A percentile compares a stretch with the other conserved stretches of the same genome.
Conservation (phyloP, 192 early-diverging fungal genomes). For the Coemansia sp. region DNA sequence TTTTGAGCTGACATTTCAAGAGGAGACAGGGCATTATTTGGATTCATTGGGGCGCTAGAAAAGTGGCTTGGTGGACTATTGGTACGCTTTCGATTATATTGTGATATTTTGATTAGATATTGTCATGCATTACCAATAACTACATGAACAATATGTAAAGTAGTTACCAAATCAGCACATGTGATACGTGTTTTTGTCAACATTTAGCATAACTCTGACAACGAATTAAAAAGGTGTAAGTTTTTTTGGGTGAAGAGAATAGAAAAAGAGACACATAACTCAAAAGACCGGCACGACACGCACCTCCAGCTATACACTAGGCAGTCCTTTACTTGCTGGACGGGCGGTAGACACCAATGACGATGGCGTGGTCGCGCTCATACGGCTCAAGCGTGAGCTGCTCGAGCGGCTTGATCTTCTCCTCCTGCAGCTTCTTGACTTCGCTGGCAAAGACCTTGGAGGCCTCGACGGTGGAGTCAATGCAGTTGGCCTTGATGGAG, state of each 20-base stretch:
- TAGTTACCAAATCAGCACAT: too few species aligned
- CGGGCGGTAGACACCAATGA: constrained; percentile 81
- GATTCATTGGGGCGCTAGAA: too few species aligned
- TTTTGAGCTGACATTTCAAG: too few species aligned
- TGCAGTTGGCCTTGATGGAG: constrained; percentile 99
- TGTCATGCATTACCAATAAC: too few species aligned
- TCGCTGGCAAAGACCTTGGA: constrained; percentile 95
- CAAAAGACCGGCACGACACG: background rate
- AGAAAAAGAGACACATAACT: constrained; percentile 3
- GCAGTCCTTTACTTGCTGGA: constrained; percentile 26
- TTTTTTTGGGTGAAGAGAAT: background rate
- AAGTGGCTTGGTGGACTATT: too few species aligned
- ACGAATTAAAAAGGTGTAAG: background rate
- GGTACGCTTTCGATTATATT: too few species aligned
- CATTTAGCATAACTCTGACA: too few species aligned
- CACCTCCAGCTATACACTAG: too few species aligned
- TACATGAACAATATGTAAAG: too few species aligned
- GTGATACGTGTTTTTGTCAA: too few species aligned
- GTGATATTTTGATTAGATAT: too few species aligned
- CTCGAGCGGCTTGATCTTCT: constrained; percentile 89
- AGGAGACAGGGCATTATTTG: too few species aligned
- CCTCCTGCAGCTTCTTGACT: constrained; percentile 89
- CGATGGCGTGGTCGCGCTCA: constrained; percentile 98
- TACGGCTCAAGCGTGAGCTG: constrained; percentile 97
- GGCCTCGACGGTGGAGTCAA: constrained; percentile 98